These are phyloP conservation scores for Fusarium burgessii DNA, from an alignment of 2,329 filamentous ascomycete genomes.

Conservation along the genomic window DNA sequence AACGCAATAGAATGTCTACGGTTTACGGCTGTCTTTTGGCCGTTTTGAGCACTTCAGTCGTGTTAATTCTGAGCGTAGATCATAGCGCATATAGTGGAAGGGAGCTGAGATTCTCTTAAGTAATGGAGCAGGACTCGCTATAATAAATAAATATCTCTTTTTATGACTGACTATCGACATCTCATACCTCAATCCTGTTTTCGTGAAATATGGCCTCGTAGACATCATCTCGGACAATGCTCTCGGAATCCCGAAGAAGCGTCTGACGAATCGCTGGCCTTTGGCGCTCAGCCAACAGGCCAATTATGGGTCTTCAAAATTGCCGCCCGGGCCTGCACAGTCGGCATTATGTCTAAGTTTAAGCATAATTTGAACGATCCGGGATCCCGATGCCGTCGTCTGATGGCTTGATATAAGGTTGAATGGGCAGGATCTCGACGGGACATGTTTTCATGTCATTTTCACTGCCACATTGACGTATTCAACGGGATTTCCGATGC, in stretches of 20 bases:
- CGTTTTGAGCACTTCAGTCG: too few species aligned
- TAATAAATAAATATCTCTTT: too few species aligned
- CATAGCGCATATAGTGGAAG: too few species aligned
- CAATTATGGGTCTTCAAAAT: not conserved
- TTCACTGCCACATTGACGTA: not conserved
- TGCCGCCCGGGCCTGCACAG: not conserved
- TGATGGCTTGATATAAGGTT: not conserved
- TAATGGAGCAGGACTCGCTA: too few species aligned
- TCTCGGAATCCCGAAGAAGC: not conserved
- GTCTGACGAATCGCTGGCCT: not conserved
- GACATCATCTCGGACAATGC: not conserved
- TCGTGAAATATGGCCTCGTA: not conserved
- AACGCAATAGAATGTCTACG: too few species aligned
- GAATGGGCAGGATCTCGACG: not conserved
- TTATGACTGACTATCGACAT: too few species aligned
- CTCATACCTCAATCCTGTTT: not conserved
- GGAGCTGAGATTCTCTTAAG: too few species aligned
- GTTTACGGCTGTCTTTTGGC: too few species aligned
- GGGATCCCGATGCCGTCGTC: not conserved
- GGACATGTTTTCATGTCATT: not conserved
- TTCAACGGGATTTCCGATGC: not conserved
- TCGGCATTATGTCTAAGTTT: conserved; percentile 1
- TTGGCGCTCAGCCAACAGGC: not conserved
- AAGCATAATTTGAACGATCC: not conserved
- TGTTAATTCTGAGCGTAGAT: too few species aligned